Evolutionary conservation across 805 yeast genomes (phyloP), one percentile per base, ranked within the genome.

Genomic region (Spathaspora passalidarum): DNA sequence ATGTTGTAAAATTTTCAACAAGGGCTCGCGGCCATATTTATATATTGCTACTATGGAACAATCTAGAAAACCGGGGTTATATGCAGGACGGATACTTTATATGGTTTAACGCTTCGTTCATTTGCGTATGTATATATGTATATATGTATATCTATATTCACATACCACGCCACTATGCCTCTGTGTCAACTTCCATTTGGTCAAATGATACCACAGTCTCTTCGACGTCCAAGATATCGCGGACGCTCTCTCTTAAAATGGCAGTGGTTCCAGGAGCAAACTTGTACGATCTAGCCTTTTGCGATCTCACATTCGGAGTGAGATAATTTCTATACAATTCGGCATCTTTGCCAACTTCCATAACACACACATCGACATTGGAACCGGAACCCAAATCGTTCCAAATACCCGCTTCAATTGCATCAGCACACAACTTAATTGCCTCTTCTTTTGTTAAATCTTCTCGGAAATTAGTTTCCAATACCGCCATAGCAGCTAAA

Each of bases 311-410:
- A 66, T 94, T 94, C 48, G 99, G 99, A 44, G 90, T 88, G 63
- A 86, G 75, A 76, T 88, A 88, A 69, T 91, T 91, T 71, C 99
- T 82, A 64, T 79, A 73, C 46, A 92, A 76, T 50, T 78, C 81
- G 8, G 98, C 96, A 65, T 88, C 95, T 63, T 88, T 82, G 51
- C 94, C 96, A 36, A 79, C 72, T 69, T 92, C 97, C 95, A 94
- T 89, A 14, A 94, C 98, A 74, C 98, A 94, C 51, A 94, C 74
- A 65, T 94, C 99, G 32, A 94, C 98, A 62, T 94, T 94, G 22
- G 99, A 94, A 64, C 99, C 99, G 1, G 98, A 92, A 42, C 99
- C 99, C 62, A 92, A 79, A 76, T 94, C 99, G 68, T 94, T 94
- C 96, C 97, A 94, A 60, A 94, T 92, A 79, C 99, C 99, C 14